Evolutionary conservation across 2,329 filamentous ascomycete genomes (phyloP).

Genomic region (Sclerotiophoma versabilis): DNA sequence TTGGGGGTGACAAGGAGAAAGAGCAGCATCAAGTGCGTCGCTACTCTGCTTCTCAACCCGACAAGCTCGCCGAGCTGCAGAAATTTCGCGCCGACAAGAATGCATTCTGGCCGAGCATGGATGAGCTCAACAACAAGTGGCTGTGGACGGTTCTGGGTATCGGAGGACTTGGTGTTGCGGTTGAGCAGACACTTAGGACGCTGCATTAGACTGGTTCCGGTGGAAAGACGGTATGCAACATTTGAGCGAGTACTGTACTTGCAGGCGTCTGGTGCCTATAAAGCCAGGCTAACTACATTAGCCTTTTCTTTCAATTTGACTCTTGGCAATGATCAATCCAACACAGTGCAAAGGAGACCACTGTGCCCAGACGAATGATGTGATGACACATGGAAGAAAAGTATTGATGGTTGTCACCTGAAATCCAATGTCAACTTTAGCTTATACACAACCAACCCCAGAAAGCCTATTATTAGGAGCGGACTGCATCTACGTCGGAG

Average conservation of each 20-base stretch:
- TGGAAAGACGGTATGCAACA: not conserved
- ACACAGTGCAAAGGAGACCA: not conserved
- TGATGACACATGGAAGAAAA: no score
- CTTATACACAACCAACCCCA: no score
- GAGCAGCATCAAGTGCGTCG: conserved; percentile 61
- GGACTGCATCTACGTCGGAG: no score
- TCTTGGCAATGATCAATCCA: not conserved
- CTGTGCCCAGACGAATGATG: no score
- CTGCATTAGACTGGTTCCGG: conserved; percentile 29
- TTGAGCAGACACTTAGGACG: conserved; percentile 54
- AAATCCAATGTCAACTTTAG: no score
- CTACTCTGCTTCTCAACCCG: conserved; percentile 58
- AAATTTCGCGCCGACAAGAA: conserved; percentile 63
- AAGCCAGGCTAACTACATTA: no score
- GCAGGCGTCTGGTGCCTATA: not conserved
- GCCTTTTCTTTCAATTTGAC: not conserved
- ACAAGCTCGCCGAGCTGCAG: conserved; percentile 62
- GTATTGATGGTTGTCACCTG: no score
- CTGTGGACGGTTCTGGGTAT: conserved; percentile 60
- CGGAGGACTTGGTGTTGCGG: conserved; percentile 57
- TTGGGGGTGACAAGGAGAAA: conserved; percentile 64
- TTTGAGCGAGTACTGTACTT: not conserved
- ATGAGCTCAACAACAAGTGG: conserved; percentile 64
- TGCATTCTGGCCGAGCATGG: conserved; percentile 64
- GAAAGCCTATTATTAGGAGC: no score